Base-by-base conservation (phyloP, 805 yeast genomes). In the Candida michaelii region DNA sequence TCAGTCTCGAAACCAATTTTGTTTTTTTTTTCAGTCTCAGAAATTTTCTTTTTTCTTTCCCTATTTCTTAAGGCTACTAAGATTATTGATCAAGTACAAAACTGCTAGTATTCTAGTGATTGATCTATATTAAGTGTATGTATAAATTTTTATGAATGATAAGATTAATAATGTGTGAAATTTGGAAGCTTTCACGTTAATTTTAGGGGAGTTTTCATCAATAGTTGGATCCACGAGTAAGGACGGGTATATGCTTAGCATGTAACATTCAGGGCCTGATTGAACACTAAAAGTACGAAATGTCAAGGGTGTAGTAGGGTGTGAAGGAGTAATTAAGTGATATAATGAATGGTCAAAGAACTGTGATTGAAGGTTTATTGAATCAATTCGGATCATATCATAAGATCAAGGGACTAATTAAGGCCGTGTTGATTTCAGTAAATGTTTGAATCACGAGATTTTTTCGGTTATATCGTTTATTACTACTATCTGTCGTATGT, bases 111-210 rank as follows among this genome's bases (percentile, higher is more conserved):
- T 34, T 13, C 27, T 21, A 34, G 37, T 34, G 37, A 34, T 34
- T 34, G 37, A 34, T 34, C 29, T 34, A 24, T 25, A 34, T 21
- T 34, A 15, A 34, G 37, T 34, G 37, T 34, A 34, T 34, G 37
- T 34, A 34, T 34, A 23, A 18, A 19, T 7, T 19, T 19, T 33
- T 13, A 19, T 15, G n/a, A n/a, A 21, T 21, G 23, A 21, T 21
- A 21, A 6, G 5, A 27, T n/a, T 27, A 14, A 27, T 5, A 4
- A 27, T 7, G 4, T 27, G 4, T 13, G 5, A 14, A 5, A 13
- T 27, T 5, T 4, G 13, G 29, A 25, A 12, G 30, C 13, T 27
- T 27, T 17, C 30, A 14, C 5, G 17, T n/a, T n/a, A 13, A 27
- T n/a, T 13, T 27, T 27, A 5, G 30, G 30, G 30, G 30, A 11